These are phyloP conservation scores for Sporothrix brunneoviolacea DNA, from an alignment of 2,329 filamentous ascomycete genomes.

Conservation along the genomic window DNA sequence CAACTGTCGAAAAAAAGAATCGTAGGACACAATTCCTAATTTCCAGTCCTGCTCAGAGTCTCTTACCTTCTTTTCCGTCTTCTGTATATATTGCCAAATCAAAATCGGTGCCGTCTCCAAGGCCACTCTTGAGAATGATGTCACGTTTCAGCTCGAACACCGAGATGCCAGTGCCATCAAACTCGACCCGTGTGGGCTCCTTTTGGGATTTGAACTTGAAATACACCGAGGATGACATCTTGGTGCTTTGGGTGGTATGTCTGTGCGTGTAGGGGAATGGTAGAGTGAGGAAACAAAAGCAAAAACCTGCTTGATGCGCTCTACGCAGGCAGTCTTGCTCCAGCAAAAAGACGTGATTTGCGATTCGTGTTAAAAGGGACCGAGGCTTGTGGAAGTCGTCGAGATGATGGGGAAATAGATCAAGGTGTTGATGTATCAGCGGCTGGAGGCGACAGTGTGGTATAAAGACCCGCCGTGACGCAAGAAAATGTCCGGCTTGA, in stretches of 20 bases:
- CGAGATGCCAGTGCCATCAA: slow-evolving; percentile 95
- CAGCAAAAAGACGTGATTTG: no score
- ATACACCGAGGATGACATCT: slow-evolving; percentile 94
- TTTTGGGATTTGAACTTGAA: slow-evolving; percentile 99
- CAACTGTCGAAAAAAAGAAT: no score
- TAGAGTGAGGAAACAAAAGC: neutral
- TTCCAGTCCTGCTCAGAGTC: no score
- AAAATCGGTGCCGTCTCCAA: slow-evolving; percentile 94
- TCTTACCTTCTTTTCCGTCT: slow-evolving; percentile 80
- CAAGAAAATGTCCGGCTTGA: no score
- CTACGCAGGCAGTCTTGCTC: slow-evolving; percentile 3
- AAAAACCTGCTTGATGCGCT: slow-evolving; percentile 5
- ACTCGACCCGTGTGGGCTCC: slow-evolving; percentile 88
- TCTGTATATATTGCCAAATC: slow-evolving; percentile 92
- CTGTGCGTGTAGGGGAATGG: neutral
- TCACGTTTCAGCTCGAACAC: slow-evolving; percentile 98
- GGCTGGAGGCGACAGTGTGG: neutral
- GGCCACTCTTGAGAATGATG: slow-evolving; percentile 88
- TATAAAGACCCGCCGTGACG: neutral
- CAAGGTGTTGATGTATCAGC: no score
- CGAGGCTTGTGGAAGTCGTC: neutral
- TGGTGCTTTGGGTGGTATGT: slow-evolving; percentile 22
- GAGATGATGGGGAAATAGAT: neutral
- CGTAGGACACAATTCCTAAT: no score
- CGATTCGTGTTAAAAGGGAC: neutral